Evolutionary conservation across 78 protist species (phyloP), one percentile per base, ranked within the genome.

Genomic region (Pigoraptor vietnamica): DNA sequence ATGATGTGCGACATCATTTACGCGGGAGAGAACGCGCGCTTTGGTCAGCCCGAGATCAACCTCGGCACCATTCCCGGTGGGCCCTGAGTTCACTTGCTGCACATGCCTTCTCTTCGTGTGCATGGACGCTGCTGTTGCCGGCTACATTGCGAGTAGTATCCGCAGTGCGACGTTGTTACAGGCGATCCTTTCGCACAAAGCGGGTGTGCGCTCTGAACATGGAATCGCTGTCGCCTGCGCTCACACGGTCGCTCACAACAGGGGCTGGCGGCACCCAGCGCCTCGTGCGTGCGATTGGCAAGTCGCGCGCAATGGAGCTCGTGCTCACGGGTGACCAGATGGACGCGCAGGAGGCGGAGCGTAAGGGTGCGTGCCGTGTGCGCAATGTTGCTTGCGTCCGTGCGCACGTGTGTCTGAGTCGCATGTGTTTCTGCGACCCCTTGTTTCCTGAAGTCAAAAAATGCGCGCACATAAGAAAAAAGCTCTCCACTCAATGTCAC

Each of bases 31-130:
- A 93, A 95, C 39, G 98, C 99, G 33, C 56, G 91, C 24, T 98
- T 98, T 88, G 99, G 98, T 19, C 99, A 97, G 93, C 99, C 99
- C 29, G 99, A 98, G 93, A 97, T 98, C 95, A 94, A 92, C 55
- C 94, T 98, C 40, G 99, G 99, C 89, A 97, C 98, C 92, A 98
- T 98, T 90, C 99, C 99, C 87, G 99, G 99, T 88, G 89, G 2
- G 34, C 67, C n/a, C n/a, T n/a, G n/a, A 48, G 21, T 81, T 32
- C 67, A 48, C 40, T 32, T n/a, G n/a, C 9, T 81, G n/a, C 90
- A 23, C 23, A 89, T 25, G 2, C 14, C 56, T 32, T 56, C 29
- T 90, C 14, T 19, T 56, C 19, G 24, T 89, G 81, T 89, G 6
- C 37, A 9, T 19, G 37, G 25, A 0, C 90, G 88, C n/a, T n/a